Evolutionary conservation across 2,329 filamentous ascomycete genomes (phyloP).

Genomic region (Xylaria sp.): DNA sequence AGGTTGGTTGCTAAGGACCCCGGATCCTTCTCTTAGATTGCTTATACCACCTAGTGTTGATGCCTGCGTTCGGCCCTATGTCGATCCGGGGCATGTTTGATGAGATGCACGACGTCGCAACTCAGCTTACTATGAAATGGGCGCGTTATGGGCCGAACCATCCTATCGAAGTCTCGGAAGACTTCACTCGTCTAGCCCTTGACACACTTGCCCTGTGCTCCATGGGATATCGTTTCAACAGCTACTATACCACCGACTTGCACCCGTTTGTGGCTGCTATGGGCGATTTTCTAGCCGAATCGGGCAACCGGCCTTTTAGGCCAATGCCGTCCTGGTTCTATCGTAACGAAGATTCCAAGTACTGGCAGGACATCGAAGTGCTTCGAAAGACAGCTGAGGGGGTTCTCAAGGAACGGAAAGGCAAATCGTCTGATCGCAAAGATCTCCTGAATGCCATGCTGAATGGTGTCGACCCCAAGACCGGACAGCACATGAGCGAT

Average conservation of each 20-base stretch:
- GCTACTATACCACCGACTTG: slow-evolving; percentile 68
- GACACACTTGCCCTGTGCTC: slow-evolving; percentile 72
- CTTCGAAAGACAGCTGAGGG: slow-evolving; percentile 59
- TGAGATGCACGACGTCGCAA: slow-evolving; percentile 69
- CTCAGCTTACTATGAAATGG: slow-evolving; percentile 69
- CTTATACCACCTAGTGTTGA: slow-evolving; percentile 60
- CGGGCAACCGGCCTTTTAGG: slow-evolving; percentile 52
- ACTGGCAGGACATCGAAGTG: slow-evolving; percentile 55
- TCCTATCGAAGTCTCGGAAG: slow-evolving; percentile 54
- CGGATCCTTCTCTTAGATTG: slow-evolving; percentile 43
- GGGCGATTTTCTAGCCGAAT: slow-evolving; percentile 63
- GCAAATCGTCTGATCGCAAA: slow-evolving; percentile 58
- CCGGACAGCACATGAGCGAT: slow-evolving; percentile 65
- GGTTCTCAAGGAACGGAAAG: slow-evolving; percentile 61
- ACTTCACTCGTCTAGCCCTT: slow-evolving; percentile 59
- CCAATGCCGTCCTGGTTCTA: slow-evolving; percentile 55
- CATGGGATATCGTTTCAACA: slow-evolving; percentile 77
- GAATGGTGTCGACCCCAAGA: slow-evolving; percentile 66
- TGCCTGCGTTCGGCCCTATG: slow-evolving; percentile 71
- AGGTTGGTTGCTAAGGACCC: slow-evolving; percentile 13
- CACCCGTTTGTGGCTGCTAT: slow-evolving; percentile 74
- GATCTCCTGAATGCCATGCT: slow-evolving; percentile 74
- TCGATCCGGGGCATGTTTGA: slow-evolving; percentile 70
- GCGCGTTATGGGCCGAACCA: slow-evolving; percentile 62
- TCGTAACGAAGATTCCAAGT: slow-evolving; percentile 52